These are phyloP conservation scores for Epicoccum sorghinum DNA, from an alignment of 2,329 filamentous ascomycete genomes.

Conservation along the genomic window DNA sequence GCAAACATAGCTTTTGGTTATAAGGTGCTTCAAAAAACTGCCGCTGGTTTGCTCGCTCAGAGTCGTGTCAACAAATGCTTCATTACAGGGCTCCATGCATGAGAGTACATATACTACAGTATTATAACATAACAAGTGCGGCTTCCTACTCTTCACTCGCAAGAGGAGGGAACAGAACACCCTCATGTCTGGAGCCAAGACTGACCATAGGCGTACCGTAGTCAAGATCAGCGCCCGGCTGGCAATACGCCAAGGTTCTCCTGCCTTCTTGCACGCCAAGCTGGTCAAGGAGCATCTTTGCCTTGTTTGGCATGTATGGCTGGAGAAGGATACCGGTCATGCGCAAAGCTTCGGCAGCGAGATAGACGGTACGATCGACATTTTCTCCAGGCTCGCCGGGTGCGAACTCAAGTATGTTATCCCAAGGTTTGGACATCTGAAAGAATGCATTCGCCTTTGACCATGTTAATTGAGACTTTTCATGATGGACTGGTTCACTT, in stretches of 20 bases:
- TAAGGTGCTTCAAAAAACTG: too few relatives aligned
- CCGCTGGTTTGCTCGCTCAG: too few relatives aligned
- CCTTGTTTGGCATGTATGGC: conserved; percentile 86
- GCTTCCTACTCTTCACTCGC: conserved; percentile 29
- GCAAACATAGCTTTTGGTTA: too few relatives aligned
- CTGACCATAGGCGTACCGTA: conserved; percentile 66
- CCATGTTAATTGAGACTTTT: conserved; percentile 33
- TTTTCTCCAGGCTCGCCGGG: conserved; percentile 40
- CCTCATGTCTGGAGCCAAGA: conserved; percentile 51
- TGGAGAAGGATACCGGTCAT: conserved; percentile 84
- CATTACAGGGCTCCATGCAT: neutral
- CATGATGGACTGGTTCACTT: conserved; percentile 12
- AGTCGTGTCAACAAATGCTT: neutral
- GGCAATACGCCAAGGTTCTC: conserved; percentile 68
- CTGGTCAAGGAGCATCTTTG: conserved; percentile 73
- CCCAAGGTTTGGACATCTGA: conserved; percentile 72
- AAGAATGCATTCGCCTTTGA: conserved; percentile 69
- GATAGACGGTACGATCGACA: conserved; percentile 64
- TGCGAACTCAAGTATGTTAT: conserved; percentile 50
- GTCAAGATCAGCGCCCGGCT: conserved; percentile 66
- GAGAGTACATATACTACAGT: conserved; percentile 11
- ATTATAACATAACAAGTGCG: neutral
- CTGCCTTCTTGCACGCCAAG: conserved; percentile 71
- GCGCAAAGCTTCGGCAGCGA: conserved; percentile 76
- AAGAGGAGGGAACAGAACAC: conserved; percentile 58